Evolutionary conservation across 2,329 filamentous ascomycete genomes (phyloP), one percentile per base, ranked within the genome.

Genomic region (Coccinonectria pachysandricola): DNA sequence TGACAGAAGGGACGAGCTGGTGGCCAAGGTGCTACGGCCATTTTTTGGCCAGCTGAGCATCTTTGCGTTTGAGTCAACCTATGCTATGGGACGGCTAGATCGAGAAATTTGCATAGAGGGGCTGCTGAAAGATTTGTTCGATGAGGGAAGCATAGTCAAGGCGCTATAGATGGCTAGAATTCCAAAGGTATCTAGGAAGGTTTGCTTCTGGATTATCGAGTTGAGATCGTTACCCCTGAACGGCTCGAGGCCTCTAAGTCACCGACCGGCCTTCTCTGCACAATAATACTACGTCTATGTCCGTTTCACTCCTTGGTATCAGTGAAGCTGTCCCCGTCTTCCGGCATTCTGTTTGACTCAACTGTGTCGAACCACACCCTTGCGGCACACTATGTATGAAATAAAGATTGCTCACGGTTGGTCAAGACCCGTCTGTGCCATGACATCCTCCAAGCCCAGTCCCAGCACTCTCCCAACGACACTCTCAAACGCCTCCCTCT

Each of bases 1-100:
- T 19, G 77, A 81, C 36, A 62, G 68, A 36, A 71, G 65, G 43
- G 73, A 78, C 27, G 74, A 79, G 52, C 57, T 96, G 31, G 71
- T 91, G 5, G 75, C 75, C 32, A 79, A 79, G 49, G 71, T 95
- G 8, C 57, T 96, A 36, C 68, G 82, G 40, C 88, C 88, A 0
- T 96, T 95, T 57, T 85, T 96, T 49, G 80, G 79, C 9, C 82
- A 92, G 50, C 59, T 98, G 37, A 95, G 87, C 50, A 95, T 98
- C 46, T 83, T 79, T 51, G 79, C 83, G 0, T 98, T 95, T 56
- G 91, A 98, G 60, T 81, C 79, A 35, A 88, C 81, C 29, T 98
- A 98, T 53, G 75, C 79, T 10, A 87, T 95, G 75, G 77, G 75
- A 18, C 54, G 54, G 21, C 57, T 80, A 14, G 84, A 92, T 52